These are phyloP conservation scores for Blastomyces silverae DNA, from an alignment of 2,329 filamentous ascomycete genomes.

Conservation along the genomic window DNA sequence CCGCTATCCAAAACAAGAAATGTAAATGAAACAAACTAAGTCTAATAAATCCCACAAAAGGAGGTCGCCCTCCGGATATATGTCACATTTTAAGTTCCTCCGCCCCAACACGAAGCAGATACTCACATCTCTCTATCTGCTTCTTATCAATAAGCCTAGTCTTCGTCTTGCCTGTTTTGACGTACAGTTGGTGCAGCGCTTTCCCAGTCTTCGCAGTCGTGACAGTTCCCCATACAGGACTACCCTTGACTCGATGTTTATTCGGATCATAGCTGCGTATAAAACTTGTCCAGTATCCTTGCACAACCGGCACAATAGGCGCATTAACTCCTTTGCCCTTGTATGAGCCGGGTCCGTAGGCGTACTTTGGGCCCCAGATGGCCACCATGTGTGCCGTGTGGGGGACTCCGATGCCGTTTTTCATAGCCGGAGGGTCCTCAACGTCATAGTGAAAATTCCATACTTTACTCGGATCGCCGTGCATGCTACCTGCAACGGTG, in stretches of 20 bases:
- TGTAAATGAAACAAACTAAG: background rate
- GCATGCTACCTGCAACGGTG: slow-evolving; percentile 38
- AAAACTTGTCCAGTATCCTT: slow-evolving; percentile 70
- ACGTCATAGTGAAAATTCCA: slow-evolving; percentile 69
- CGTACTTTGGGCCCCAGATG: slow-evolving; percentile 59
- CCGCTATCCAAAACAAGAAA: background rate
- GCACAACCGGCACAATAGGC: slow-evolving; percentile 53
- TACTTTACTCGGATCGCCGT: slow-evolving; percentile 32
- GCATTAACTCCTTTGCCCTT: slow-evolving; percentile 45
- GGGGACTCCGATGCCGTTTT: slow-evolving; percentile 54
- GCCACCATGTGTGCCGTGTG: slow-evolving; percentile 62
- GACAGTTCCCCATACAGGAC: slow-evolving; percentile 47
- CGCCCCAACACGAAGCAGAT: slow-evolving; percentile 46
- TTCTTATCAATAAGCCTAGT: slow-evolving; percentile 43
- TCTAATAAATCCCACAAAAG: background rate
- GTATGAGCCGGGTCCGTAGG: slow-evolving; percentile 53
- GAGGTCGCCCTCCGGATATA: background rate
- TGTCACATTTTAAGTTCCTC: slow-evolving; percentile 42
- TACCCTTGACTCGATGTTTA: slow-evolving; percentile 40
- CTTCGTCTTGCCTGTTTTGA: slow-evolving; percentile 41
- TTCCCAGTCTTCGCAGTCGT: slow-evolving; percentile 32
- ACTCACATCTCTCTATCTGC: slow-evolving; percentile 44
- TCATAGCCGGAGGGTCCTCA: slow-evolving; percentile 49
- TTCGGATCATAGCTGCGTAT: slow-evolving; percentile 63
- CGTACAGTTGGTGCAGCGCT: slow-evolving; percentile 36